phyloP scores from a whole-genome alignment of 768 basidiomycete genomes.

The Suillus weaverae region DNA sequence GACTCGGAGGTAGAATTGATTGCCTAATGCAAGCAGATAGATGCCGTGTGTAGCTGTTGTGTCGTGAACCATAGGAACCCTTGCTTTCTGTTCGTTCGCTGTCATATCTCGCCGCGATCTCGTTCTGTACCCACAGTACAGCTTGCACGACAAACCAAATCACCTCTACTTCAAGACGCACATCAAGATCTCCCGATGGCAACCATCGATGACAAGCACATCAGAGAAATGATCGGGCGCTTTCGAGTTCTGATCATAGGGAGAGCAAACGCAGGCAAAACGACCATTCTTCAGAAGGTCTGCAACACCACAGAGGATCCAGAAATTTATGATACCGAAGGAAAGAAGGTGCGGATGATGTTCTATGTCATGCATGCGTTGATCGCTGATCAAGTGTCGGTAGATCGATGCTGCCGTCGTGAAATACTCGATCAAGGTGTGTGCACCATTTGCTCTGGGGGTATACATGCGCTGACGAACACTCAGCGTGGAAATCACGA shows the following conservation, averaged over 20 bases:
- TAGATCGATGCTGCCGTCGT: not conserved
- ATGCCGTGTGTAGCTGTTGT: not conserved
- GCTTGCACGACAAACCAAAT: not conserved
- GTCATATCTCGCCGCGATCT: not conserved
- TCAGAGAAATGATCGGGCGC: not conserved
- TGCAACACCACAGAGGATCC: not conserved
- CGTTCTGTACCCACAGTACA: not conserved
- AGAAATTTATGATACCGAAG: not conserved
- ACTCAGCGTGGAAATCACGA: constrained; percentile 24
- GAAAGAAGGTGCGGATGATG: not conserved
- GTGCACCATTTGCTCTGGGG: constrained; percentile 14
- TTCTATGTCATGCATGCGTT: not conserved
- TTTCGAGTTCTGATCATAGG: not conserved
- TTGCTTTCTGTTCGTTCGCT: not conserved
- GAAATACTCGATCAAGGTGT: not conserved
- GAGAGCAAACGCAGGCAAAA: not conserved
- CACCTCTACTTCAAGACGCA: not conserved
- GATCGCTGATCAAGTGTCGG: not conserved
- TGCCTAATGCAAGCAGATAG: not conserved
- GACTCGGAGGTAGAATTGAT: too few relatives aligned
- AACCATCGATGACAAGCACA: not conserved
- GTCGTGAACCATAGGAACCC: not conserved
- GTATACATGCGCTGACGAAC: constrained; percentile 11
- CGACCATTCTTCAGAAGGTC: not conserved
- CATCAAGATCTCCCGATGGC: not conserved